phyloP scores from a whole-genome alignment of 192 early-diverging fungal genomes.

The Backusella westeae region DNA sequence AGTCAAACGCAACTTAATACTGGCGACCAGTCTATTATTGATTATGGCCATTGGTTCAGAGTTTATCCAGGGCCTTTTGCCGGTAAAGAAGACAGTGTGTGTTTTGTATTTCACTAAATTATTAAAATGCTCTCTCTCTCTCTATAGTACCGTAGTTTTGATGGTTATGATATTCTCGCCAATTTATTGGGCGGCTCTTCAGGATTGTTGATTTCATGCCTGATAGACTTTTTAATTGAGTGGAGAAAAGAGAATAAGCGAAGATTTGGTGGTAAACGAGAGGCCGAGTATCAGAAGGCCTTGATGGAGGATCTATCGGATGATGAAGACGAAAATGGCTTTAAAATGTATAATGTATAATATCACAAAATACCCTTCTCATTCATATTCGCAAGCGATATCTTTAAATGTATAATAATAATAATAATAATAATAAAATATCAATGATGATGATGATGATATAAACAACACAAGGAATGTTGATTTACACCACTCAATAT shows the following conservation, averaged over 20 bases:
- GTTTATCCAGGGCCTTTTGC: conserved; percentile 35
- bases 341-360: neutral
- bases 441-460: neutral
- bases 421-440: neutral
- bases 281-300: conserved; percentile 30
- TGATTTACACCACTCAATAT: neutral
- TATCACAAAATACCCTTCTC: neutral
- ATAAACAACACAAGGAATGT: neutral
- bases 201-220: conserved; percentile 22
- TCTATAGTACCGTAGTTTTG: conserved; percentile 38
- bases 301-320: conserved; percentile 29
- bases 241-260: conserved; percentile 21
- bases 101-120: neutral
- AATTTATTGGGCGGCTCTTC: conserved; percentile 27
- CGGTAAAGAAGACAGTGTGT: conserved; percentile 18
- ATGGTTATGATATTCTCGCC: conserved; percentile 33
- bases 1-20: conserved; percentile 24
- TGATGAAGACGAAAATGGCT: conserved; percentile 11
- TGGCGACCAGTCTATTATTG: conserved; percentile 16
- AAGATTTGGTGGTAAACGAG: conserved; percentile 27
- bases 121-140: neutral
- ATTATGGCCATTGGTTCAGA: conserved; percentile 30
- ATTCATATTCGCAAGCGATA: too few species aligned
- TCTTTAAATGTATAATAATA: neutral
- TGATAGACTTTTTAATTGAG: conserved; percentile 17